Conservation (phyloP, 495 filamentous ascomycete genomes). For the Trichoderma reesei region DNA sequence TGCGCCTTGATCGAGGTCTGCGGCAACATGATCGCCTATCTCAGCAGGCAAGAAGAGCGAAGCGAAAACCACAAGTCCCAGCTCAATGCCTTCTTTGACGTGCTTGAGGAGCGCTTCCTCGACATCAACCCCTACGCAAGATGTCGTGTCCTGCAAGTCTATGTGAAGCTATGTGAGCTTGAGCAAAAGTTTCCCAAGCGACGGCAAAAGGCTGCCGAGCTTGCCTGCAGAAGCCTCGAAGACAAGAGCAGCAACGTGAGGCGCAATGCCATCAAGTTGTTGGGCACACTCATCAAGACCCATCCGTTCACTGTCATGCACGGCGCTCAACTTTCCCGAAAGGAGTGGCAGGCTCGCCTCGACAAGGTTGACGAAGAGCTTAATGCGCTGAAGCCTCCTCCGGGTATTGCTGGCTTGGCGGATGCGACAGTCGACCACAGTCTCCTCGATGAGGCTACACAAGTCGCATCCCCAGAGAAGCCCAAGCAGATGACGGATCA, state of each 20-base stretch:
- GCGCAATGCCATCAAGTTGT: conserved; percentile 86
- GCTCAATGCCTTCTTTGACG: conserved; percentile 92
- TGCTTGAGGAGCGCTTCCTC: conserved; percentile 89
- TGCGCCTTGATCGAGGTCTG: conserved; percentile 96
- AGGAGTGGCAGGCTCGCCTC: conserved; percentile 74
- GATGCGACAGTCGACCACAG: conserved; percentile 56
- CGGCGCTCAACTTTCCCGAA: conserved; percentile 71
- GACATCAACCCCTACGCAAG: conserved; percentile 97
- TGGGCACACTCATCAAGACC: conserved; percentile 77
- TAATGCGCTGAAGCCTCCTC: conserved; percentile 67
- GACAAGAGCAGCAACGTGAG: conserved; percentile 98
- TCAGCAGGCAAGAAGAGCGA: conserved; percentile 83
- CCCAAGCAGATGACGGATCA: conserved; percentile 48
- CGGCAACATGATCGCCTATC: conserved; percentile 86
- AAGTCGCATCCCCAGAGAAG: conserved; percentile 55
- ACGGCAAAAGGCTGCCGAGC: conserved; percentile 71
- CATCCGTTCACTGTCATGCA: conserved; percentile 92
- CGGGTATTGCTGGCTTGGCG: conserved; percentile 63
- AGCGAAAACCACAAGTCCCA: conserved; percentile 87
- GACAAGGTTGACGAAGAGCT: conserved; percentile 74
- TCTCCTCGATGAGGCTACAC: conserved; percentile 85
- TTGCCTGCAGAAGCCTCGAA: conserved; percentile 79
- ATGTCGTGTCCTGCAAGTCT: conserved; percentile 86
- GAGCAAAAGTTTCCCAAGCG: conserved; percentile 93
- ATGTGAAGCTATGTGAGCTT: conserved; percentile 80